Conservation (phyloP, 352 stramenopile species). For the Pythium rishiriense region DNA sequence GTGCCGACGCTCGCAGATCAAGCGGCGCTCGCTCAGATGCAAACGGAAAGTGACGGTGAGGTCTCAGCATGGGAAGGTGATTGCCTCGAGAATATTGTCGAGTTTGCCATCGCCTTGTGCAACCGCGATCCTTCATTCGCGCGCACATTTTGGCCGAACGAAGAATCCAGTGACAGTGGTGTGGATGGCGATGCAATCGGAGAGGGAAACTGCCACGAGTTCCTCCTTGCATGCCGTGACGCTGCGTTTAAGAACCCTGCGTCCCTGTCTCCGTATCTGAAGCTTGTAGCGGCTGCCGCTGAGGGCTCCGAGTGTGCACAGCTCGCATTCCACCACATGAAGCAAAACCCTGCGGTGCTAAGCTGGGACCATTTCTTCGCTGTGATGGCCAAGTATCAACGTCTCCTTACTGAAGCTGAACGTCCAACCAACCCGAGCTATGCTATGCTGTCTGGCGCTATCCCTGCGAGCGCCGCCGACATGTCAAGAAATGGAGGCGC, state of each 20-base stretch:
- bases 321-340: slow-evolving; percentile 83
- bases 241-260: slow-evolving; percentile 75
- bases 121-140: slow-evolving; percentile 56
- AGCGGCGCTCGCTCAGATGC: slow-evolving; percentile 58
- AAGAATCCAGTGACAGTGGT: slow-evolving; percentile 23
- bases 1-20: slow-evolving; percentile 76
- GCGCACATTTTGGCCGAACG: slow-evolving; percentile 61
- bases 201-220: slow-evolving; percentile 55
- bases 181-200: slow-evolving; percentile 19
- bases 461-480: slow-evolving; percentile 16
- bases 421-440: slow-evolving; percentile 35
- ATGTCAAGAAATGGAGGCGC: slow-evolving; percentile 8
- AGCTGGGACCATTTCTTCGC: slow-evolving; percentile 86
- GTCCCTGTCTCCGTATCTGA: slow-evolving; percentile 74
- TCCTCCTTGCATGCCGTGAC: slow-evolving; percentile 69
- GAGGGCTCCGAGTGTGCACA: slow-evolving; percentile 71
- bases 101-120: slow-evolving; percentile 67
- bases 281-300: slow-evolving; percentile 64
- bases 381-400: slow-evolving; percentile 85
- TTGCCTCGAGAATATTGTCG: slow-evolving; percentile 78
- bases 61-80: slow-evolving; percentile 65
- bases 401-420: slow-evolving; percentile 72
- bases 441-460: slow-evolving; percentile 34
- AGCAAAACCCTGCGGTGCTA: slow-evolving; percentile 77
- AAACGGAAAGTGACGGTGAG: slow-evolving; percentile 60